Evolutionary conservation across 345 rosid genomes (phyloP), one percentile per base, ranked within the genome.

Genomic region (Lepidium didymum): DNA sequence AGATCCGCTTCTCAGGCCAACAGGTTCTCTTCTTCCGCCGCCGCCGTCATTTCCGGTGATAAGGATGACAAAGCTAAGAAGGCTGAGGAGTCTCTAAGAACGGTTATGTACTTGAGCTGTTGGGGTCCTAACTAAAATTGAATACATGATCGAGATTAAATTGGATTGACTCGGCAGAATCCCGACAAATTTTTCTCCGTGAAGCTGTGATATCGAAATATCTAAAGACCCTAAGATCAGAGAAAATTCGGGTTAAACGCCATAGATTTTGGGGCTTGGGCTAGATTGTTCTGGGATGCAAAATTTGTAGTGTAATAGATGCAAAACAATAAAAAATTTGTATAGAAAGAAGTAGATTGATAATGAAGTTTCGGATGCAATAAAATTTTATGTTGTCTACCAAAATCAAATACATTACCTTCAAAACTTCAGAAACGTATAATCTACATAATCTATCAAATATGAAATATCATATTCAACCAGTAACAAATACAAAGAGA

Each of bases 31-130:
- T 44, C 75, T 0, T 56, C 64, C 12, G 7, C 73, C 62, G 14
- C 56, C 19, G 62, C 49, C 8, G 31, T 27, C 2, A 2, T 2
- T 27, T 45, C 65, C 49, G 19, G 41, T 47, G 27, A 56, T 8
- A 58, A 56, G 8, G 57, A 33, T 38, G 81, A 81, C 9, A 81
- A 74, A 75, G 34, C 69, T 4, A 84, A 79, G 73, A 78, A 77
- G 54, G 82, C 88, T 0, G 92, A 90, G 55, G 95, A 90, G 64
- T 86, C 97, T 23, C 80, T 90, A 0, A 72, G 95, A 63, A 87
- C 85, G 4, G 79, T 90, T 37, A 87, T 90, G 95, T 90, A 73
- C 51, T 79, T 90, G 83, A 87, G 95, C 75, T 90, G 94, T 45
- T 90, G 97, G 97, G 92, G 84, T 75, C 95, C 89, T 25, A 81